These are phyloP conservation scores for Diaporthe batatas DNA, from an alignment of 2,329 filamentous ascomycete genomes.

Conservation along the genomic window DNA sequence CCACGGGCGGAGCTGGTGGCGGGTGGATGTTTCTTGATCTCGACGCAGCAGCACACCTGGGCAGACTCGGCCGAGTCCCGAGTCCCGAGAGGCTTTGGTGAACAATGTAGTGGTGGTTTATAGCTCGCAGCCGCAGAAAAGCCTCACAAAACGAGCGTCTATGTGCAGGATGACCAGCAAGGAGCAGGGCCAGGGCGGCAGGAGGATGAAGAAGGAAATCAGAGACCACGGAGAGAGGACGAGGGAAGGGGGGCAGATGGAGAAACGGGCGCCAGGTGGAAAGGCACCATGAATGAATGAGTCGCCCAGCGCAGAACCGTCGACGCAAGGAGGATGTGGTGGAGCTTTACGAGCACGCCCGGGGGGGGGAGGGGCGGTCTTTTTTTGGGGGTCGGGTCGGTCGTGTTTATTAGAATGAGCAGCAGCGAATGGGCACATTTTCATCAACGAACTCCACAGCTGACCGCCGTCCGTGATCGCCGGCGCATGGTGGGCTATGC, in stretches of 20 bases:
- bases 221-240: neutral
- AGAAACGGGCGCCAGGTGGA: neutral
- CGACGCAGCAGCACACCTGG: neutral
- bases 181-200: neutral
- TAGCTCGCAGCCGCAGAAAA: too few relatives aligned
- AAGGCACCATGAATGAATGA: constrained; percentile 14
- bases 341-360: constrained; percentile 23
- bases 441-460: constrained; percentile 24
- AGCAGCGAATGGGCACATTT: constrained; percentile 6
- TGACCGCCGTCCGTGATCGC: constrained; percentile 34
- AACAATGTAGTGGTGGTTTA: neutral
- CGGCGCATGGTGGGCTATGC: constrained; percentile 7
- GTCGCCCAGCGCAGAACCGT: constrained; percentile 12
- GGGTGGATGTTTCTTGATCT: neutral
- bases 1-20: neutral
- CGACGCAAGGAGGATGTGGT: constrained; percentile 25
- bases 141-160: constrained; percentile 25
- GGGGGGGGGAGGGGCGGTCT: neutral
- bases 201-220: neutral
- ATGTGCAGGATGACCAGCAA: neutral
- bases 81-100: constrained; percentile 23
- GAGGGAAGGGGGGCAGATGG: neutral
- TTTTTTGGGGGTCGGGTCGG: constrained; percentile 5
- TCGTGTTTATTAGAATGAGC: constrained; percentile 34
- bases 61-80: constrained; percentile 11